phyloP scores from a whole-genome alignment of 2,329 filamentous ascomycete species.

The Gremmenia infestans region DNA sequence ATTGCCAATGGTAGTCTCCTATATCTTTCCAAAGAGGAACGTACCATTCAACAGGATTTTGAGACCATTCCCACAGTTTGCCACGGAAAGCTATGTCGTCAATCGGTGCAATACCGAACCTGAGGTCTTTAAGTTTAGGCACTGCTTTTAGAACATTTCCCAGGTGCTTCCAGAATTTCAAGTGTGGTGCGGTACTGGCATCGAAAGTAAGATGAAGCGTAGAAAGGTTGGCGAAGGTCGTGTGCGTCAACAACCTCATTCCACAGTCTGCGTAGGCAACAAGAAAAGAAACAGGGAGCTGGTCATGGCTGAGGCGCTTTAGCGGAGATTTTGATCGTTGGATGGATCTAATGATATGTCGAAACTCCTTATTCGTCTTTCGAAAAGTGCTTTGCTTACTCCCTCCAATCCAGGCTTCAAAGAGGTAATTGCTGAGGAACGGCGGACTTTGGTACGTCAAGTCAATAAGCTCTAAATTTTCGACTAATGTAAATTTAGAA shows the following conservation, averaged over 20 bases:
- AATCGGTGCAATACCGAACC: background rate
- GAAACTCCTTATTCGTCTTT: background rate
- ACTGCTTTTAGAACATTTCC: background rate
- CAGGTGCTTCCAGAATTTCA: background rate
- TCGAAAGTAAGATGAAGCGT: constrained; percentile 1
- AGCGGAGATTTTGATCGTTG: background rate
- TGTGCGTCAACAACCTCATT: background rate
- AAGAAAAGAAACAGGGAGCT: background rate
- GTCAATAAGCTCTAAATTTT: background rate
- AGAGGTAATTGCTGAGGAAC: background rate
- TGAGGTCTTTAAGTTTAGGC: background rate
- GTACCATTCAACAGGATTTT: background rate
- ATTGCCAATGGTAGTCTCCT: background rate
- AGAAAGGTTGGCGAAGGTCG: background rate
- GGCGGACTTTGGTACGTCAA: background rate
- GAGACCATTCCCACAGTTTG: background rate
- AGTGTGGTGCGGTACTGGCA: background rate
- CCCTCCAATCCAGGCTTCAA: background rate
- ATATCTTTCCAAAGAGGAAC: background rate
- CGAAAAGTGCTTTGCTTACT: background rate
- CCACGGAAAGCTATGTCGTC: background rate
- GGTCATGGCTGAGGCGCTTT: background rate
- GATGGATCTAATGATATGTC: background rate
- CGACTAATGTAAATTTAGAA: background rate
- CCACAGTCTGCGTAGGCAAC: background rate